Evolutionary conservation across 148 eudicot genomes (phyloP).

Genomic region (Chenopodium album): DNA sequence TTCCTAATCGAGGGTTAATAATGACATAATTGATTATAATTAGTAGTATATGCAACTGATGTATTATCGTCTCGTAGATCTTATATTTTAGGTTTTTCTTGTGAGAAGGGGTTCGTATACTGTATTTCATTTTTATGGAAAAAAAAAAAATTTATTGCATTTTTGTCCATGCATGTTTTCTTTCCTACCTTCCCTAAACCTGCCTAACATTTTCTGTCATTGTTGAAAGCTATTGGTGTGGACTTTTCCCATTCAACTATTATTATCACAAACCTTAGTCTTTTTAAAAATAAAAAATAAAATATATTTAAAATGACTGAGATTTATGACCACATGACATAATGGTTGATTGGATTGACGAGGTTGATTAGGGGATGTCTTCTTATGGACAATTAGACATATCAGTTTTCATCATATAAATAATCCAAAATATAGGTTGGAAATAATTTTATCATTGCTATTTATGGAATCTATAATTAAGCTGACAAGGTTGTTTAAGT

Average conservation of each 20-base stretch:
- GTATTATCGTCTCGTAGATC: background rate
- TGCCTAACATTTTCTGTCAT: background rate
- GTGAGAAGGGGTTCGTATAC: too few relatives aligned
- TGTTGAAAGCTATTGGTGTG: background rate
- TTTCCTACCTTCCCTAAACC: too few relatives aligned
- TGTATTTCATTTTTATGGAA: too few relatives aligned
- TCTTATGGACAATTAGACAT: background rate
- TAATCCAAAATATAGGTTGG: background rate
- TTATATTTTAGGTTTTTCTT: background rate
- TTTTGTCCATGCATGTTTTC: too few relatives aligned
- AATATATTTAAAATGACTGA: too few relatives aligned
- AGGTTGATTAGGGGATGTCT: background rate
- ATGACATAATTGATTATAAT: background rate
- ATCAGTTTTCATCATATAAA: background rate
- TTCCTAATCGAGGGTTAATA: slow-evolving; percentile 1
- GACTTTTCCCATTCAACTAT: too few relatives aligned
- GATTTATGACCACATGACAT: background rate
- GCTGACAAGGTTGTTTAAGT: background rate
- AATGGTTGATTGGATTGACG: background rate
- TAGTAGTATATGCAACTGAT: background rate
- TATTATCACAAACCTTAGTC: background rate
- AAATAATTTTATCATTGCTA: background rate
- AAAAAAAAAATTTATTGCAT: too few relatives aligned
- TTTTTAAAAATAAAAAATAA: too few relatives aligned
- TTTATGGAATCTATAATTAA: too few relatives aligned